These are phyloP conservation scores for Ascodesmis nigricans DNA, from an alignment of 495 filamentous ascomycete genomes.

Conservation along the genomic window DNA sequence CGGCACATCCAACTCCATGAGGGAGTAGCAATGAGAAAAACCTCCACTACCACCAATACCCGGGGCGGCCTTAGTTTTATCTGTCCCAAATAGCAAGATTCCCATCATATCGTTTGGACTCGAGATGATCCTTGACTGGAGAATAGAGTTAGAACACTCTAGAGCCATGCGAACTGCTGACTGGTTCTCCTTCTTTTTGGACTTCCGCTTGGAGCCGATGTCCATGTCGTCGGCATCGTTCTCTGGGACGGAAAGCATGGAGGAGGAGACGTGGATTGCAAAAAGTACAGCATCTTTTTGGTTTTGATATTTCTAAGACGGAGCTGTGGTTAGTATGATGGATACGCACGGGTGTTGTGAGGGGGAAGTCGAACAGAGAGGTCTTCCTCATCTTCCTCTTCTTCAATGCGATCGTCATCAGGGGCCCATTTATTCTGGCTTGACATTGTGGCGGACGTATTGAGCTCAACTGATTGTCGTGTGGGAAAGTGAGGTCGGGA, in stretches of 20 bases:
- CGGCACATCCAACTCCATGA: conserved; percentile 73
- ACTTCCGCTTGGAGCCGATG: conserved; percentile 2
- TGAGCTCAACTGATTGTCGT: no score
- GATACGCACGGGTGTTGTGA: background rate
- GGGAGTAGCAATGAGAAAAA: conserved; percentile 83
- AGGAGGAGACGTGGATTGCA: conserved; percentile 80
- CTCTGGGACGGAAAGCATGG: conserved; percentile 55
- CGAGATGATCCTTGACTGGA: conserved; percentile 95
- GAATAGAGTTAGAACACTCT: conserved; percentile 82
- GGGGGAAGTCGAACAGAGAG: conserved; percentile 6
- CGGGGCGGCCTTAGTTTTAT: conserved; percentile 63
- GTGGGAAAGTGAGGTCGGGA: no score
- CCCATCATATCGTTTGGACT: conserved; percentile 97
- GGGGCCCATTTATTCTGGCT: conserved; percentile 17
- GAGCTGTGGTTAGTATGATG: background rate
- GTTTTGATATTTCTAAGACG: conserved; percentile 53
- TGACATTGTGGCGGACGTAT: no score
- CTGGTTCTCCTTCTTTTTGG: conserved; percentile 40
- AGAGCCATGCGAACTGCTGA: conserved; percentile 43
- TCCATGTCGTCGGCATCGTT: conserved; percentile 6
- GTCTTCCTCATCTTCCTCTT: conserved; percentile 21
- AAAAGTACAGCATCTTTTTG: conserved; percentile 94
- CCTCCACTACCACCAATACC: conserved; percentile 37
- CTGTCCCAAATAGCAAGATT: conserved; percentile 77
- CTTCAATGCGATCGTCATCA: conserved; percentile 20